Evolutionary conservation across 192 early-diverging fungal species (phyloP), one percentile per base, ranked within the genome.

Genomic region (Chytriomyces confervae): DNA sequence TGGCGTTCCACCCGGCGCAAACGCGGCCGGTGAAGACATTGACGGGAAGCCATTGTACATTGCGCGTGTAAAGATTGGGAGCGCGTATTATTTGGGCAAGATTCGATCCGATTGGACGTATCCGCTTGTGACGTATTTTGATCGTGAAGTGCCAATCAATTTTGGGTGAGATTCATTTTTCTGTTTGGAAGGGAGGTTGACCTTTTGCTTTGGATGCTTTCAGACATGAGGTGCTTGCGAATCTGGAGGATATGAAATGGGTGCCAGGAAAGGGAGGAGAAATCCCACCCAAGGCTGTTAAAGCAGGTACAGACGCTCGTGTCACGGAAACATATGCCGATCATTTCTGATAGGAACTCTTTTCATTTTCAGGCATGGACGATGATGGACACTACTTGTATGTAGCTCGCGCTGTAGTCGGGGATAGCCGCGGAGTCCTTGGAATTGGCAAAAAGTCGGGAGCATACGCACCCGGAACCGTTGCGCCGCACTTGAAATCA

Each of bases 61-160:
- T 62, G 66, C 77, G 7, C 65, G 77, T 6, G 77, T 70, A 7
- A 78, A 78, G 48, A 70, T 78, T 71, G 77, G 77, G 9, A 29
- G 29, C n/a, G 18, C 49, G n/a, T 62, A 61, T 8, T 43, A 62
- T 9, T 29, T 70, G n/a, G 77, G 77, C 36, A 78, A 78, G 23
- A 70, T 69, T 61, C 53, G 47, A 11, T 48, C 48, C 0, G 60
- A 53, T 24, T 29, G 16, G 6, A n/a, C 18, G 36, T 16, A 44
- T 18, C 66, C 77, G 7, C 61, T 71, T n/a, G 67, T 78, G 5
- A 48, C 46, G n/a, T 78, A 69, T 48, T 67, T 61, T 43, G 67
- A 48, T 23, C 65, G 67, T 36, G 77, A 78, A 46, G 68, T 78
- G 5, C n/a, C 13, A n/a, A 70, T 78, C 45, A 68, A 70, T 9